These are phyloP conservation scores for Hymenoscyphus fructigenus DNA, from an alignment of 2,329 filamentous ascomycete genomes.

Conservation along the genomic window DNA sequence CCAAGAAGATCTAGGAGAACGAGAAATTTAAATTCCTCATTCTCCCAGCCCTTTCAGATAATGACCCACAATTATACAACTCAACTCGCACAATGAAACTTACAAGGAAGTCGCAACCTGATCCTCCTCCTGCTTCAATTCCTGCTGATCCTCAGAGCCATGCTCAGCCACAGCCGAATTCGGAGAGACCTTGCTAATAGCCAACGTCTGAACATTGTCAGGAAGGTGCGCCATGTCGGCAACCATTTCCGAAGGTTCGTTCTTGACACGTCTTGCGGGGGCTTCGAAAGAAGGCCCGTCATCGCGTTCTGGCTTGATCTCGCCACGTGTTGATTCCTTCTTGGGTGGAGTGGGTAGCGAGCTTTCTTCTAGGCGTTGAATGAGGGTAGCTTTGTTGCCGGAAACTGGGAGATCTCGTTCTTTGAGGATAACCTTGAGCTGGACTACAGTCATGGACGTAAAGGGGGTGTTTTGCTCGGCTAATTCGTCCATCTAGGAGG, in stretches of 20 bases:
- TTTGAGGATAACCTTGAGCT: background rate
- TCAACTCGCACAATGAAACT: background rate
- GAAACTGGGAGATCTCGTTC: background rate
- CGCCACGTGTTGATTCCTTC: constrained; percentile 32
- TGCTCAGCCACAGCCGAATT: background rate
- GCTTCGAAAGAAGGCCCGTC: constrained; percentile 7
- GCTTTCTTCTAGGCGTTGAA: background rate
- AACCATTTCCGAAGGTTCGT: constrained; percentile 20
- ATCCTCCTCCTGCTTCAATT: background rate
- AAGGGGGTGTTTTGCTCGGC: background rate
- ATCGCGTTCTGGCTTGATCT: constrained; percentile 34
- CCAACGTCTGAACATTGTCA: background rate
- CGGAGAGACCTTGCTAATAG: background rate
- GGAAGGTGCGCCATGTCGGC: background rate
- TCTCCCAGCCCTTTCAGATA: too few relatives aligned
- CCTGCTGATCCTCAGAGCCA: background rate
- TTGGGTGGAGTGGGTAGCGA: constrained; percentile 22
- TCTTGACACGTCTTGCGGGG: constrained; percentile 21
- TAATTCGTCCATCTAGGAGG: background rate
- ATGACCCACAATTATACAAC: too few relatives aligned
- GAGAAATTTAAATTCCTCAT: too few relatives aligned
- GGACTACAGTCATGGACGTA: background rate
- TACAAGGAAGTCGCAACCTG: background rate
- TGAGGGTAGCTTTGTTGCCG: background rate
- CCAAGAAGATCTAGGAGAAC: too few relatives aligned